These are phyloP conservation scores for Botrytis tulipae DNA, from an alignment of 2,329 filamentous ascomycete species.

Conservation along the genomic window DNA sequence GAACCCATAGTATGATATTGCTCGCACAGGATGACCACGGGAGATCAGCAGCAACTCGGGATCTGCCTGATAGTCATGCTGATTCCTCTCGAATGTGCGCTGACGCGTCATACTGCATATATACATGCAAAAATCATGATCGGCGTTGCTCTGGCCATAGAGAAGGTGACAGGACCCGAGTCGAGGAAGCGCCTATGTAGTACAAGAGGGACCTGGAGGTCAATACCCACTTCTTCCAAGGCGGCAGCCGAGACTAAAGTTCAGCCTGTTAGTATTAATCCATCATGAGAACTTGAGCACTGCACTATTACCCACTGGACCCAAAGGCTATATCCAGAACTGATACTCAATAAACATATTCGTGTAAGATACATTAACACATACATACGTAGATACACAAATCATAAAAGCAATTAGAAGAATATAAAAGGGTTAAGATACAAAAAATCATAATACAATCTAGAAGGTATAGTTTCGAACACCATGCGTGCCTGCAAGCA, in stretches of 20 bases:
- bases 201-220: neutral
- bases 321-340: neutral
- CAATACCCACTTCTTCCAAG: neutral
- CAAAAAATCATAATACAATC: conserved; percentile 31
- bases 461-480: conserved; percentile 27
- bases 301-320: neutral
- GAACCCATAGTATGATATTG: neutral
- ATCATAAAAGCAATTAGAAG: conserved; percentile 1
- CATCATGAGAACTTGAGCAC: neutral
- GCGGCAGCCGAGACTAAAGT: neutral
- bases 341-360: neutral
- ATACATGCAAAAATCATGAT: neutral
- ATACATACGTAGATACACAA: neutral
- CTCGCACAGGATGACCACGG: neutral
- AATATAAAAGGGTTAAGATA: conserved; percentile 6
- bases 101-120: neutral
- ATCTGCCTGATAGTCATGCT: neutral
- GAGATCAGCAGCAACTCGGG: conserved; percentile 1
- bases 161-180: conserved; percentile 3
- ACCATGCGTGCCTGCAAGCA: conserved; percentile 23
- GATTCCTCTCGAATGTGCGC: neutral
- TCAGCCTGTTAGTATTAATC: neutral
- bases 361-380: neutral
- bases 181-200: neutral
- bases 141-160: conserved; percentile 8